Conservation (phyloP, 2,329 filamentous ascomycete genomes). For the Xylaria sp. region DNA sequence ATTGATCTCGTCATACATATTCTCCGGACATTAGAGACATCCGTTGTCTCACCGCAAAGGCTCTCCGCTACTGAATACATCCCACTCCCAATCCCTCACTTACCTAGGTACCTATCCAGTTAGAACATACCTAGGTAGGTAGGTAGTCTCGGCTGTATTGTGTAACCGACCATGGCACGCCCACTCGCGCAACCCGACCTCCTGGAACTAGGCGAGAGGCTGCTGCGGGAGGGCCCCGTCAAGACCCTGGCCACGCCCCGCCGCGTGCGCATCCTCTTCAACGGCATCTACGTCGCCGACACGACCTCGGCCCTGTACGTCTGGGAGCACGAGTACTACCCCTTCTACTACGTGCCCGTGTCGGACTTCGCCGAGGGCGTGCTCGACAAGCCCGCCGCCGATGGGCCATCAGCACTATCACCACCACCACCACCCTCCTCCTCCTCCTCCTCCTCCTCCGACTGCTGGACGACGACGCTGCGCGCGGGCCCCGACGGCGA, state of each 20-base stretch:
- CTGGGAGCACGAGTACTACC: slow-evolving; percentile 42
- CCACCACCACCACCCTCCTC: too few relatives aligned
- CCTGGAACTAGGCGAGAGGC: slow-evolving; percentile 29
- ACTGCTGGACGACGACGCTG: slow-evolving; percentile 27
- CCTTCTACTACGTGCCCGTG: slow-evolving; percentile 39
- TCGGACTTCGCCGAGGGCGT: slow-evolving; percentile 20
- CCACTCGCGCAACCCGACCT: slow-evolving; percentile 21
- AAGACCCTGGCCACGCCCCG: slow-evolving; percentile 37
- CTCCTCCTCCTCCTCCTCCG: too few relatives aligned
- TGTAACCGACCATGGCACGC: slow-evolving; percentile 14
- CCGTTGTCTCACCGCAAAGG: too few relatives aligned
- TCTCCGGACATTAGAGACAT: too few relatives aligned
- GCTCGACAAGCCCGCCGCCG: slow-evolving; percentile 4
- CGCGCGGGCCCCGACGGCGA: too few relatives aligned
- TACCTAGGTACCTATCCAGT: too few relatives aligned
- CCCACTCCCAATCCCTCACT: too few relatives aligned
- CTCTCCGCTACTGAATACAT: too few relatives aligned
- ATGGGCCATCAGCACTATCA: too few relatives aligned
- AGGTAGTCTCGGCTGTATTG: too few relatives aligned
- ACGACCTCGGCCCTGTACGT: slow-evolving; percentile 39
- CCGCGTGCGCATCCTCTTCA: slow-evolving; percentile 38
- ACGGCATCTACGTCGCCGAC: slow-evolving; percentile 37
- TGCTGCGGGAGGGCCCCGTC: slow-evolving; percentile 34
- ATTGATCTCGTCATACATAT: too few relatives aligned
- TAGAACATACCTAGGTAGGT: too few relatives aligned